Percentiles rank a stretch among this genome's conserved stretches.
These are phyloP conservation scores for Neurospora tetrasperma DNA, from an alignment of 495 filamentous ascomycete genomes.

Conservation along the genomic window DNA sequence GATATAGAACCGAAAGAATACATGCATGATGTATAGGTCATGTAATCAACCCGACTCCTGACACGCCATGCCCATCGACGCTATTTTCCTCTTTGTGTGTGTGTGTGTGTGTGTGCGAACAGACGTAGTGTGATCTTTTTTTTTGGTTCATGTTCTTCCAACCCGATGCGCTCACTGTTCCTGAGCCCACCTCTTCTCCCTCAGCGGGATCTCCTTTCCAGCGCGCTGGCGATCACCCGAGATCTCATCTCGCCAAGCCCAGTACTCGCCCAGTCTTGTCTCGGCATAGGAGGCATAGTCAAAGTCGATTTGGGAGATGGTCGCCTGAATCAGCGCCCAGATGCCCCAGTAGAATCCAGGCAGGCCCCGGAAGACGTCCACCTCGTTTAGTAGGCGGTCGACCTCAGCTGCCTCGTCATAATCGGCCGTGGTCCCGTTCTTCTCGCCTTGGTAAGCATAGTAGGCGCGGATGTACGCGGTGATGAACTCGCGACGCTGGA, in stretches of 20 bases:
- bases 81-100: background rate
- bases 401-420: constrained; percentile 50
- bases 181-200: constrained; percentile 79
- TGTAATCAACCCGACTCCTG: background rate
- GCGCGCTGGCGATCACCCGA: constrained; percentile 48
- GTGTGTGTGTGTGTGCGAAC: background rate
- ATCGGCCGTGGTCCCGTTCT: constrained; percentile 25
- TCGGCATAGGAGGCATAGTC: constrained; percentile 93
- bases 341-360: constrained; percentile 88
- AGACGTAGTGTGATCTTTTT: background rate
- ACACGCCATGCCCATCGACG: background rate
- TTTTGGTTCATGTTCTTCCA: background rate
- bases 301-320: constrained; percentile 92
- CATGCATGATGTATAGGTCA: background rate
- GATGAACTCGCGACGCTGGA: constrained; percentile 72
- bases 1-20: background rate
- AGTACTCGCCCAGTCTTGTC: constrained; percentile 81
- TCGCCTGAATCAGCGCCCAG: constrained; percentile 93
- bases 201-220: constrained; percentile 53
- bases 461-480: constrained; percentile 65
- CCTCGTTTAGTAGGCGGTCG: constrained; percentile 55
- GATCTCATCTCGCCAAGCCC: constrained; percentile 75
- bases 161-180: constrained; percentile 20
- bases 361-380: constrained; percentile 79
- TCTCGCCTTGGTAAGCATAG: constrained; percentile 43